Conservation (phyloP, 2,329 filamentous ascomycete species). For the Madurella mycetomatis region DNA sequence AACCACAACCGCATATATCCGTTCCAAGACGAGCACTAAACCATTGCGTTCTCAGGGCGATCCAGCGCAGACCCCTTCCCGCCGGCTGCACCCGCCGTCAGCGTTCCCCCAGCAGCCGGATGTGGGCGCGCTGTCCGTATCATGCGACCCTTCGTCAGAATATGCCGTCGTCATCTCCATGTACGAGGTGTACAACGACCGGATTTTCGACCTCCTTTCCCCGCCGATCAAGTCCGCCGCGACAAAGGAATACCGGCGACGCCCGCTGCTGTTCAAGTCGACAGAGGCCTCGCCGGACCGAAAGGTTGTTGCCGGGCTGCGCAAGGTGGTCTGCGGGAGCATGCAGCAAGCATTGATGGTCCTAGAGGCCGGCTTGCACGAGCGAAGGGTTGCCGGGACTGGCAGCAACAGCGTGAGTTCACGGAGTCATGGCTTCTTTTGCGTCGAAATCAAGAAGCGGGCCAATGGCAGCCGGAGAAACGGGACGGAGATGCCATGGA, state of each 20-base stretch:
- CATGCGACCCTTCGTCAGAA: slow-evolving; percentile 64
- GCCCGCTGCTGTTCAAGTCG: slow-evolving; percentile 83
- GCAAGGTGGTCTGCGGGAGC: slow-evolving; percentile 80
- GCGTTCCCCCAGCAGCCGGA: slow-evolving; percentile 69
- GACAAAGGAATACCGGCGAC: slow-evolving; percentile 68
- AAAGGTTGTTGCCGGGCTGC: slow-evolving; percentile 90
- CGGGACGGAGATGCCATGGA: slow-evolving; percentile 60
- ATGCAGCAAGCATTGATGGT: slow-evolving; percentile 84
- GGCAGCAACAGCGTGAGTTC: slow-evolving; percentile 91
- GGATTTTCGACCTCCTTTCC: slow-evolving; percentile 88
- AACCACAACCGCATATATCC: slow-evolving; percentile 43
- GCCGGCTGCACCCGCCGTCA: slow-evolving; percentile 64
- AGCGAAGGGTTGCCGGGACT: slow-evolving; percentile 83
- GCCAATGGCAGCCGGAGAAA: slow-evolving; percentile 38
- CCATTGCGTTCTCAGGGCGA: slow-evolving; percentile 44
- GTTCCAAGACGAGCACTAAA: slow-evolving; percentile 46
- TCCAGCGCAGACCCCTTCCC: slow-evolving; percentile 51
- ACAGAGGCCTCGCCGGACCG: slow-evolving; percentile 83
- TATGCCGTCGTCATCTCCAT: slow-evolving; percentile 91
- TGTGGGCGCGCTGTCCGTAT: slow-evolving; percentile 64
- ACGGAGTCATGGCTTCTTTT: slow-evolving; percentile 93
- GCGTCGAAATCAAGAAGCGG: slow-evolving; percentile 88
- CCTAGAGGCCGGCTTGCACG: slow-evolving; percentile 81
- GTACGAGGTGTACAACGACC: slow-evolving; percentile 99
- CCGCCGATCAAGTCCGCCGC: slow-evolving; percentile 54